Evolutionary conservation across 2,329 filamentous ascomycete genomes (phyloP), one percentile per base, ranked within the genome.

Genomic region (Monilinia aucupariae): DNA sequence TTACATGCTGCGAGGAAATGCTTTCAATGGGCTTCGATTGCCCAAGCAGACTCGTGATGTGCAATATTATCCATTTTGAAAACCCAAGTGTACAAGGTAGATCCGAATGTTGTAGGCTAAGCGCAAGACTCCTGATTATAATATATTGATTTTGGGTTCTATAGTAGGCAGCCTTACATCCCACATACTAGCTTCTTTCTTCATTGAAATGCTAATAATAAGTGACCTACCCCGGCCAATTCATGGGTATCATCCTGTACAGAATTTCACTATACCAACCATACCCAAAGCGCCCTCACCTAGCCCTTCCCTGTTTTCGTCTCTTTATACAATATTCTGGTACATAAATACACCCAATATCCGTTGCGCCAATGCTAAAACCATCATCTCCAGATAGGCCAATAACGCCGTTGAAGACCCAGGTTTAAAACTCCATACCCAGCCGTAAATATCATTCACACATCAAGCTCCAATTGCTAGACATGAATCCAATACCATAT

Each of bases 401-500:
- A 25, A 49, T 41, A 30, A 62, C 48, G n/a, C 52, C 60, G 30
- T 66, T 64, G 64, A 69, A 67, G 59, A 64, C 39, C 63, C 63
- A 48, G 48, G 60, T 22, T 39, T 65, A 66, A 65, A 52, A 59
- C 59, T 63, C 58, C 56, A 55, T 41, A 71, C 62, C 70, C 69
- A 59, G 45, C 45, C 22, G 60, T 67, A 63, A 53, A 32, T 47
- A 34, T 47, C 49, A 45, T 54, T 39, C 51, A 32, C 10, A 25
- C 10, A 32, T 68, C 54, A 71, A 64, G 66, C 67, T 59, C 68
- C 69, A 51, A 73, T 69, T n/a, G 71, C 71, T 15, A 74, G 66
- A 63, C 72, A 74, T 30, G 72, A 73, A 59, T 74, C 73, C 58
- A 88, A 76, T 20, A 87, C 77, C 48, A 74, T 76, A 68, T 87